These are phyloP conservation scores for Oryza nivara DNA, from an alignment of 176 grass and related monocot species.

Conservation along the genomic window DNA sequence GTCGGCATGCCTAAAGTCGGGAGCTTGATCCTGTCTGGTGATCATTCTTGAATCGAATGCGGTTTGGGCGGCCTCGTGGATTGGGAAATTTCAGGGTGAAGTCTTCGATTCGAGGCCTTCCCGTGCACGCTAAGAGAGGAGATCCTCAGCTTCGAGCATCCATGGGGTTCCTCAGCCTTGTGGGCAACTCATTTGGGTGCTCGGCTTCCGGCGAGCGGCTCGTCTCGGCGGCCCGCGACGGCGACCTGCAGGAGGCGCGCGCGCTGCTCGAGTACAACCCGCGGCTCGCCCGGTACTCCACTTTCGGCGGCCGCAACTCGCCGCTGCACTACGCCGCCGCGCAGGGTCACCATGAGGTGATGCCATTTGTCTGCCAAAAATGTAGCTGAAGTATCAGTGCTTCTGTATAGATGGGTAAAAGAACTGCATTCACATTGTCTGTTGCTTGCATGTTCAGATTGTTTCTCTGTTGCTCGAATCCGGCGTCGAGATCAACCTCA, in stretches of 20 bases:
- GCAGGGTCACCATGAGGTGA: conserved; percentile 90
- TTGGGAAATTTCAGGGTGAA: conserved; percentile 7
- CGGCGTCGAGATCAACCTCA: conserved; percentile 89
- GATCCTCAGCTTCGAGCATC: conserved; percentile 38
- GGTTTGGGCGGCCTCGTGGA: conserved; percentile 5
- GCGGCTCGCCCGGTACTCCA: conserved; percentile 85
- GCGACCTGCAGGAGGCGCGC: conserved; percentile 88
- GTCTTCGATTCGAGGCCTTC: conserved; percentile 24
- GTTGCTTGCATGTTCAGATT: conserved; percentile 58
- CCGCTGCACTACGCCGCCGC: conserved; percentile 92
- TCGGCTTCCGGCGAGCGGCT: conserved; percentile 95
- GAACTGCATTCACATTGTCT: conserved; percentile 26
- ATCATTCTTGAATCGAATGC: conserved; percentile 32
- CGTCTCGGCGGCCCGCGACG: conserved; percentile 91
- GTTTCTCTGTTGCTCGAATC: conserved; percentile 85
- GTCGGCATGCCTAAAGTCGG: not conserved
- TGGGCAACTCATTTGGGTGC: conserved; percentile 98
- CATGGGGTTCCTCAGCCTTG: conserved; percentile 94
- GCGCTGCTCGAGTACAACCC: conserved; percentile 94
- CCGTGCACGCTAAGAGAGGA: conserved; percentile 7
- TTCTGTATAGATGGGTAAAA: conserved; percentile 1
- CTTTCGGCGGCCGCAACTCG: conserved; percentile 92
- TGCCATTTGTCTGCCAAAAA: conserved; percentile 3
- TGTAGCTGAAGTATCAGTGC: not conserved
- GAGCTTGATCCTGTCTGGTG: not conserved